A percentile compares a stretch with the other conserved stretches of the same genome.
These are phyloP conservation scores for Eragrostis nindensis DNA, from an alignment of 176 grass and related monocot genomes.

Conservation along the genomic window DNA sequence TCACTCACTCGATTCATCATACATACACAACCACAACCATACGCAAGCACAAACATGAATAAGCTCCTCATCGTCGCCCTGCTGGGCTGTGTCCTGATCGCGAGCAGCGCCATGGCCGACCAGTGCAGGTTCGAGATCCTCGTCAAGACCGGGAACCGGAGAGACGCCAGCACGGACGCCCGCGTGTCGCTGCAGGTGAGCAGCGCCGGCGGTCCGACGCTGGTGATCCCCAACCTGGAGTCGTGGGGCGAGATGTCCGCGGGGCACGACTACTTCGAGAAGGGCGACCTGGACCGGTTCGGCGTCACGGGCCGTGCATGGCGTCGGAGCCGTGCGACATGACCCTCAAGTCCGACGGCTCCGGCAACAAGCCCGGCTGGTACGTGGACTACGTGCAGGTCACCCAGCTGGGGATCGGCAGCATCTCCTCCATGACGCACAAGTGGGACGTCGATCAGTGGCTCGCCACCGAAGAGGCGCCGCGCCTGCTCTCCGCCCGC, in stretches of 20 bases:
- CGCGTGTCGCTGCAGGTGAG: slow-evolving; percentile 1
- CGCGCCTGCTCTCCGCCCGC: background rate
- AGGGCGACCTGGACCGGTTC: slow-evolving; percentile 8
- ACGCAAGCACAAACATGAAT: background rate
- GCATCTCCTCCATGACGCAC: background rate
- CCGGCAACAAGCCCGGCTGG: background rate
- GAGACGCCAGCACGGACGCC: slow-evolving; percentile 1
- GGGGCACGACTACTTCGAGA: slow-evolving; percentile 22
- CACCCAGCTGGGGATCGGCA: background rate
- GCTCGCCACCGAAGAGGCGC: background rate
- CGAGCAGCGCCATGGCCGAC: background rate
- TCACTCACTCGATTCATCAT: no score
- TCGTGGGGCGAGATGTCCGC: slow-evolving; percentile 6
- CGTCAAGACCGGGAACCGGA: background rate
- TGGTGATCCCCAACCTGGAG: background rate
- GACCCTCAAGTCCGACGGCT: background rate
- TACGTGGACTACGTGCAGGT: background rate
- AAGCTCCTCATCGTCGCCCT: background rate
- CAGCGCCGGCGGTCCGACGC: background rate
- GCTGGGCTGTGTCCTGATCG: background rate
- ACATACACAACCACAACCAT: no score
- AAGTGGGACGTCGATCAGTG: background rate
- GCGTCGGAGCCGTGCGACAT: background rate
- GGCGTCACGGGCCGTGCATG: background rate
- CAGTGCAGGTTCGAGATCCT: slow-evolving; percentile 18